A percentile compares a stretch with the other conserved stretches of the same genome.
phyloP scores from a whole-genome alignment of 495 filamentous ascomycete genomes.

The Talaromyces borbonicus region DNA sequence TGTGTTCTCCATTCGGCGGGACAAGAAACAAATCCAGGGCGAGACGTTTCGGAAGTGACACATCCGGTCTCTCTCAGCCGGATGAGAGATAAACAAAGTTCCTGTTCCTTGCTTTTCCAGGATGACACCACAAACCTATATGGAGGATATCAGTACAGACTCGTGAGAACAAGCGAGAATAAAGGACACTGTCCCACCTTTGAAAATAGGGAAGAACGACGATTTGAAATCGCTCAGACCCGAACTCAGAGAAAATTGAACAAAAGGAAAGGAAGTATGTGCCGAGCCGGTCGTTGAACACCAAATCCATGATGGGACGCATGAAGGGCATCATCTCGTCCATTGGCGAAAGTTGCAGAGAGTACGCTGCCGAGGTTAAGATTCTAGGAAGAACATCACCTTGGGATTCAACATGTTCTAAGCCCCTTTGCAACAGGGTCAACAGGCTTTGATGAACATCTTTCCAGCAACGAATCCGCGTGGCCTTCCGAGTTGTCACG shows the following conservation, averaged over 20 bases:
- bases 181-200: slow-evolving; percentile 34
- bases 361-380: slow-evolving; percentile 52
- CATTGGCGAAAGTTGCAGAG: slow-evolving; percentile 67
- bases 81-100: slow-evolving; percentile 60
- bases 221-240: slow-evolving; percentile 63
- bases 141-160: not conserved
- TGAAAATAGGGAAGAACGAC: slow-evolving; percentile 74
- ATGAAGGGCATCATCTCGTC: slow-evolving; percentile 65
- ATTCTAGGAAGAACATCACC: slow-evolving; percentile 44
- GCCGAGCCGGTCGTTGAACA: slow-evolving; percentile 53
- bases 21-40: slow-evolving; percentile 47
- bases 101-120: slow-evolving; percentile 59
- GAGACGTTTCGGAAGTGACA: slow-evolving; percentile 31
- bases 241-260: slow-evolving; percentile 62
- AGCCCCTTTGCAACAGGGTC: slow-evolving; percentile 39
- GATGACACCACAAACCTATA: slow-evolving; percentile 57
- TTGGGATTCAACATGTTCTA: slow-evolving; percentile 28
- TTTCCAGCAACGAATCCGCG: slow-evolving; percentile 64
- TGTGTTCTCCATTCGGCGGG: slow-evolving; percentile 61
- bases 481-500: slow-evolving; percentile 66
- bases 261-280: slow-evolving; percentile 74
- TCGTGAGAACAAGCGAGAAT: not conserved
- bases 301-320: slow-evolving; percentile 48
- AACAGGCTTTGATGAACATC: slow-evolving; percentile 47
- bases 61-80: slow-evolving; percentile 50